These are phyloP conservation scores for Anthracocystis setariae DNA, from an alignment of 1,284 basidiomycete species.

Conservation along the genomic window DNA sequence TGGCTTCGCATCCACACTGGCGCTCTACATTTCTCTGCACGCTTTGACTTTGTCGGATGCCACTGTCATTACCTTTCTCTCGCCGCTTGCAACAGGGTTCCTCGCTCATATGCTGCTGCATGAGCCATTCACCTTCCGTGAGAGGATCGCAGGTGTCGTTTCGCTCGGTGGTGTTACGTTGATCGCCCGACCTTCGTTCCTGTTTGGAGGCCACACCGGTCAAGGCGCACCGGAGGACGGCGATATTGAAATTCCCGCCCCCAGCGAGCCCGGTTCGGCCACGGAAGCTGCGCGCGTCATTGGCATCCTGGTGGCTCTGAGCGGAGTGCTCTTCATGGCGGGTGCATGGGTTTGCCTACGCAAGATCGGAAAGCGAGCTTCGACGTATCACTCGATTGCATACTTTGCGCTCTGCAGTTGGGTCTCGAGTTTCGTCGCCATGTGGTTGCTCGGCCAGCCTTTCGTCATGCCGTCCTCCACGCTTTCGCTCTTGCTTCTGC, in stretches of 20 bases:
- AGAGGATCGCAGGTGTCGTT: conserved; percentile 75
- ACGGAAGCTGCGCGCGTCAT: conserved; percentile 32
- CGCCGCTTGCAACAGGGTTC: conserved; percentile 76
- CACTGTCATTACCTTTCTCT: conserved; percentile 79
- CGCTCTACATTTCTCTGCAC: conserved; percentile 77
- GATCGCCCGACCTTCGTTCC: conserved; percentile 68
- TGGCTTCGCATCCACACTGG: conserved; percentile 73
- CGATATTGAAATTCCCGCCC: conserved; percentile 22
- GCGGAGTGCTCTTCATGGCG: conserved; percentile 75
- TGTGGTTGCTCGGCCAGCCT: conserved; percentile 31
- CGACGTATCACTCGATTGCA: conserved; percentile 77
- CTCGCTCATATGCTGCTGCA: conserved; percentile 76
- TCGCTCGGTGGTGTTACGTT: conserved; percentile 75
- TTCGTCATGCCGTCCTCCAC: conserved; percentile 39
- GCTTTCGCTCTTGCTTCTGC: conserved; percentile 30
- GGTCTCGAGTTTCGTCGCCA: conserved; percentile 71
- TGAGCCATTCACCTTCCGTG: conserved; percentile 74
- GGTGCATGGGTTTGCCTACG: conserved; percentile 77
- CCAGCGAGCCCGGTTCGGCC: conserved; percentile 10
- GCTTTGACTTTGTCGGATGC: conserved; percentile 79
- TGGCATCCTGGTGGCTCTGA: conserved; percentile 71
- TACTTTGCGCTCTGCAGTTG: conserved; percentile 77
- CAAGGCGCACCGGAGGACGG: conserved; percentile 37
- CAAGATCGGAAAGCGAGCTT: conserved; percentile 78
- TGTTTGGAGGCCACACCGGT: conserved; percentile 32